Percentiles rank a stretch among this genome's conserved stretches.
These are phyloP conservation scores for Acanthamoeba sp. DNA, from an alignment of 208 protist species.

Conservation along the genomic window DNA sequence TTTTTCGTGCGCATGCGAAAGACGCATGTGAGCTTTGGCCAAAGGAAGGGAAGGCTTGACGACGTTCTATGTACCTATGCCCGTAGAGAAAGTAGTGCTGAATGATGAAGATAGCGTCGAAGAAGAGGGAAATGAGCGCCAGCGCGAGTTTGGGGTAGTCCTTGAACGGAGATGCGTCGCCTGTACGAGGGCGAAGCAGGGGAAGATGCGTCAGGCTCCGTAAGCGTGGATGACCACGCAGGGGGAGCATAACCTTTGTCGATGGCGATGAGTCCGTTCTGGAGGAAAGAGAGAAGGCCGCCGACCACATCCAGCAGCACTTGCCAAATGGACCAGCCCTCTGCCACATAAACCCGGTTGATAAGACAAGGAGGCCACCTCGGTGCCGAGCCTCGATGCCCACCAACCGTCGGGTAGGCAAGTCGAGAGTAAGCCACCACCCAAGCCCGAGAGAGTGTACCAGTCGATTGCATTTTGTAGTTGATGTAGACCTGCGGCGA, in stretches of 20 bases:
- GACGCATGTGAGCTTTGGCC: background rate
- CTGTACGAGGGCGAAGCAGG: background rate
- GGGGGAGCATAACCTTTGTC: background rate
- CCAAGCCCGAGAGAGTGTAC: too few species aligned
- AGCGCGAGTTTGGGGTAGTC: conserved; percentile 63
- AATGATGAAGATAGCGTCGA: conserved; percentile 68
- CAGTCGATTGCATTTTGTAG: conserved; percentile 11
- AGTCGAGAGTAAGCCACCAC: too few species aligned
- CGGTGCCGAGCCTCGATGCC: too few species aligned
- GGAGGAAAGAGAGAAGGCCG: conserved; percentile 61
- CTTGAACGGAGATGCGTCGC: conserved; percentile 7
- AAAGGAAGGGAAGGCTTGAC: too few species aligned
- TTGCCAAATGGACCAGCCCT: conserved; percentile 70
- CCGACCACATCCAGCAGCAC: conserved; percentile 67
- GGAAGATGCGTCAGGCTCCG: background rate
- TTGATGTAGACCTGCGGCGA: conserved; percentile 66
- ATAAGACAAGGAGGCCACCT: background rate
- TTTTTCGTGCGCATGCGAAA: background rate
- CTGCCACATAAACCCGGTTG: background rate
- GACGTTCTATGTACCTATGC: background rate
- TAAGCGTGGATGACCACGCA: background rate
- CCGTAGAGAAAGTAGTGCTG: conserved; percentile 64
- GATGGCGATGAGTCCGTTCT: conserved; percentile 52
- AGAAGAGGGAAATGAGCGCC: conserved; percentile 52
- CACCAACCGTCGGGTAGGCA: too few species aligned